Percentiles rank a stretch among this genome's conserved stretches.
These are phyloP conservation scores for Neurospora sp. DNA, from an alignment of 2,329 filamentous ascomycete species.

Conservation along the genomic window DNA sequence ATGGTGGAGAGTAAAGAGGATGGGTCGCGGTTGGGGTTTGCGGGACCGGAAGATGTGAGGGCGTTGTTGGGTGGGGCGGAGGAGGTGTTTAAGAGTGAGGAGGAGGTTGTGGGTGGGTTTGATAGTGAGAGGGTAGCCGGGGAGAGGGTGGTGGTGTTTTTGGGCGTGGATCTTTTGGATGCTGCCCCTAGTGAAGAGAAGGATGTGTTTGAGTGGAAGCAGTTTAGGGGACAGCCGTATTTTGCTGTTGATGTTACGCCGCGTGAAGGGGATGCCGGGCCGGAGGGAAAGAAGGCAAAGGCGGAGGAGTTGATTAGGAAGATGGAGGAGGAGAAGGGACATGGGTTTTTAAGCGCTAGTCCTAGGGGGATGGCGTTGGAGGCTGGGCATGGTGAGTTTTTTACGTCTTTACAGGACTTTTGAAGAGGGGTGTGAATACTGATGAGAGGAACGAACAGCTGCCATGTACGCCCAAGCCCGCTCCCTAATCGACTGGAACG, in stretches of 20 bases:
- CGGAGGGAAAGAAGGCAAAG: constrained; percentile 42
- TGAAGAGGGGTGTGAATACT: constrained; percentile 1
- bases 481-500: constrained; percentile 88
- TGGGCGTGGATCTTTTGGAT: constrained; percentile 54
- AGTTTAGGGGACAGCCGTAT: constrained; percentile 70
- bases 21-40: constrained; percentile 54
- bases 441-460: constrained; percentile 38
- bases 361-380: constrained; percentile 31
- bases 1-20: constrained; percentile 44
- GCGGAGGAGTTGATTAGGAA: constrained; percentile 44
- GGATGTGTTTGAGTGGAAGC: constrained; percentile 47
- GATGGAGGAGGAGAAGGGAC: constrained; percentile 45
- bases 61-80: constrained; percentile 40
- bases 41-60: constrained; percentile 57
- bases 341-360: constrained; percentile 53
- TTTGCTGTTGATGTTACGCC: constrained; percentile 88
- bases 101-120: constrained; percentile 60
- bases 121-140: constrained; percentile 52
- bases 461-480: constrained; percentile 86
- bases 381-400: constrained; percentile 34
- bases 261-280: constrained; percentile 40
- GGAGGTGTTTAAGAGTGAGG: constrained; percentile 44
- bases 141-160: constrained; percentile 66
- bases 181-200: too few relatives aligned
- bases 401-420: constrained; percentile 1